Evolutionary conservation across 164 flowering plant species (phyloP).

Genomic region (Litsea cubeba): DNA sequence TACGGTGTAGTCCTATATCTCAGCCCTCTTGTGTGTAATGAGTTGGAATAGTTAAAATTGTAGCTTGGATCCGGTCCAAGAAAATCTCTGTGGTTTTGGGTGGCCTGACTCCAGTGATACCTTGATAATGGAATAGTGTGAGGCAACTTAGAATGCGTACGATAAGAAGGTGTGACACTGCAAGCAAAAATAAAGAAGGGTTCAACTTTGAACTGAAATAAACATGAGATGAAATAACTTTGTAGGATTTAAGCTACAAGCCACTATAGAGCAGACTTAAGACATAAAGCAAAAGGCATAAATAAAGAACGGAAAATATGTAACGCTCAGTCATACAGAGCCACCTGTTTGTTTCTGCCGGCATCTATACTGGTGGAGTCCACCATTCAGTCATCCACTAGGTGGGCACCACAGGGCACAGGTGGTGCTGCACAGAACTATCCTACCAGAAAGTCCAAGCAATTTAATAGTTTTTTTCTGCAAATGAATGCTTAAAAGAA

Average conservation of each 20-base stretch:
- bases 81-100: background rate
- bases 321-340: too few species aligned
- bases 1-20: background rate
- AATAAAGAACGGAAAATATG: too few species aligned
- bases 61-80: background rate
- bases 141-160: background rate
- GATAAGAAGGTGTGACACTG: background rate
- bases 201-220: background rate
- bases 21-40: background rate
- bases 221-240: background rate
- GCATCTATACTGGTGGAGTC: too few species aligned
- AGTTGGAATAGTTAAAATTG: background rate
- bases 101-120: background rate
- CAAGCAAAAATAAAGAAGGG: background rate
- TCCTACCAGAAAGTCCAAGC: too few species aligned
- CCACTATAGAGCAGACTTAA: background rate
- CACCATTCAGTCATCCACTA: too few species aligned
- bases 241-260: background rate
- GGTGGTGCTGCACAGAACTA: too few species aligned
- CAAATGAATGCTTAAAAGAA: too few species aligned
- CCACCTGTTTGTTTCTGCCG: too few species aligned
- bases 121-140: background rate
- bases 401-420: too few species aligned
- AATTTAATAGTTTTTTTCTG: too few species aligned
- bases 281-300: background rate